Percentiles rank a stretch among this genome's conserved stretches.
Evolutionary conservation across 768 basidiomycete genomes (phyloP).

Genomic region (Serendipita sp.): DNA sequence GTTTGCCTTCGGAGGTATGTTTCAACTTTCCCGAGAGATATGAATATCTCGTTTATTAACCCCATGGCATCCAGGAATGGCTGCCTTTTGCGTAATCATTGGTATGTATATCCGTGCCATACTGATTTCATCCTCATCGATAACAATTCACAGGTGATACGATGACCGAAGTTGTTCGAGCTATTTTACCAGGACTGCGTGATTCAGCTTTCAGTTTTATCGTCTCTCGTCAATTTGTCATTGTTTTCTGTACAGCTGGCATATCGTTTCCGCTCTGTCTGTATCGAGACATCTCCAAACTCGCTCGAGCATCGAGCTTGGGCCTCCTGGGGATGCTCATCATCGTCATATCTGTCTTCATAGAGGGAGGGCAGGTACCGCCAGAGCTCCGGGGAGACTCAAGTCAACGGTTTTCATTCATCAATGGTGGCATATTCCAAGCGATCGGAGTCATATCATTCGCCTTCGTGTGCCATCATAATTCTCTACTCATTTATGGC

Average conservation of each 20-base stretch:
- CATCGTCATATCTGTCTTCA: conserved; percentile 71
- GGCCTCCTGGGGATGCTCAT: conserved; percentile 88
- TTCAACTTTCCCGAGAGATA: conserved; percentile 9
- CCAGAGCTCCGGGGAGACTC: conserved; percentile 64
- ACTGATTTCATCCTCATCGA: not conserved
- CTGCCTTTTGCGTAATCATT: conserved; percentile 94
- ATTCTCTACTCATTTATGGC: conserved; percentile 91
- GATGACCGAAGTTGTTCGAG: conserved; percentile 84
- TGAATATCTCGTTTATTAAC: not conserved
- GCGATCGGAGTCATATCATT: conserved; percentile 97
- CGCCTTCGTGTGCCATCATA: conserved; percentile 96
- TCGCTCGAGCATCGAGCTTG: conserved; percentile 79
- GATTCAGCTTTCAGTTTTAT: conserved; percentile 59
- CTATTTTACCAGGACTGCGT: conserved; percentile 51
- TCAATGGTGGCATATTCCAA: conserved; percentile 72
- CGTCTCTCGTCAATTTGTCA: conserved; percentile 77
- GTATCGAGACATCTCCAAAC: conserved; percentile 94
- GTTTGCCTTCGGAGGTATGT: conserved; percentile 86
- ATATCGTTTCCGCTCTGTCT: conserved; percentile 91
- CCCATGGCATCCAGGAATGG: conserved; percentile 54
- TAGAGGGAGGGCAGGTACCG: conserved; percentile 65
- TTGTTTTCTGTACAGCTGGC: conserved; percentile 66
- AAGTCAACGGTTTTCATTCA: conserved; percentile 51
- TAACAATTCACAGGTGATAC: conserved; percentile 53
- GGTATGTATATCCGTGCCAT: conserved; percentile 19